Base-by-base conservation (phyloP, 805 yeast genomes). In the Dipodascus albidus region DNA sequence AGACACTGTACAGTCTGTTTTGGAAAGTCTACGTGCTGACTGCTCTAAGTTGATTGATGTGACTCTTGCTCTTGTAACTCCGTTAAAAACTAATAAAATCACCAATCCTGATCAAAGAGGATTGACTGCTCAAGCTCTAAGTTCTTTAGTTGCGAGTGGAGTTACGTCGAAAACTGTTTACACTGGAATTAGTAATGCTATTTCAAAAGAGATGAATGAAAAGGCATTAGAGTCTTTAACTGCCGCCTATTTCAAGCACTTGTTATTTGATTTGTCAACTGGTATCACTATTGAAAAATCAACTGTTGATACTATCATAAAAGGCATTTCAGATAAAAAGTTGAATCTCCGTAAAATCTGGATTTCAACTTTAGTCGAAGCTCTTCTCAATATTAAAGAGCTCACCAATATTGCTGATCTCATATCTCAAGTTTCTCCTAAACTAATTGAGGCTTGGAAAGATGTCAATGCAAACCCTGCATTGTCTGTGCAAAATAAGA, bases 191-290 rank as follows among this genome's bases (percentile, higher is more conserved):
- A 57, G 74, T 1, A 73, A 83, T 1, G 68, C 81, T n/a, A 71
- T 84, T 2, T 52, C 77, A 0, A 89, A 86, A 59, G 98, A 91
- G 61, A 78, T 81, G 49, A 87, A 88, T 60, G 98, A 91, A 62
- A 17, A 58, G 1, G 79, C 86, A 0, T 70, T 89, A 42, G 55
- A 69, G 2, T 69, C 72, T 2, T 70, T 81, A 54, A 70, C 83
- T 3, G 64, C 67, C 6, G 76, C 84, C 0, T 74, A 80, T 52
- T 72, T 81, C 42, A 56, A 58, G 1, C 81, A 79, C 57, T 70
- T 75, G 23, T 61, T 74, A 9, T 60, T 64, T 9, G 50, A 69
- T n/a, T 52, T 57, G 19, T 47, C 54, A 23, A 55, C 61, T 22
- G 52, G 59, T 1, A 53, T 62, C 1, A 57, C 57, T 2, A 61